Base-by-base conservation (phyloP, 495 filamentous ascomycete species). In the Mytilinidion resinicola region DNA sequence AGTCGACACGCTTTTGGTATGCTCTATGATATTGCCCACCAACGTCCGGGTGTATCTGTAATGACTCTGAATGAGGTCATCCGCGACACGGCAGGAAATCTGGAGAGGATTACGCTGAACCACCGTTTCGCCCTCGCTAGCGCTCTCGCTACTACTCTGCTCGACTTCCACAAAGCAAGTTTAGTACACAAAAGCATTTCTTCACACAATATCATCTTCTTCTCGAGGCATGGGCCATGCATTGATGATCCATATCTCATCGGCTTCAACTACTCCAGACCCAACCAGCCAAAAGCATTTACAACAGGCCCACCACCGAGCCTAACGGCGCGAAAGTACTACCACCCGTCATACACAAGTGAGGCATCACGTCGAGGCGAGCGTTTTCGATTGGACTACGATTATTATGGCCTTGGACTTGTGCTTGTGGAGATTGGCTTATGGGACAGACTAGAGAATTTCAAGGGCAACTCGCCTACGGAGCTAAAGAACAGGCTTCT, bases 171-270 rank as follows among this genome's bases (percentile, higher is more conserved):
- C 39, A 67, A 73, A 0, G 73, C 79, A 1, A 75, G 77, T 36
- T 82, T 77, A 78, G 57, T 81, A 11, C 80, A 81, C 67, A 82
- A 82, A 63, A 74, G 76, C 1, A 55, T 82, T 1, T 71, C 76
- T 14, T 75, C 72, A 33, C 68, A 76, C n/a, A 79, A 77, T 48
- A 67, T 82, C n/a, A 38, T 81, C 9, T 80, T 82, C 64, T 67
- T 46, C 15, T 6, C 42, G 80, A 53, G 10, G 8, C 8, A 51
- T 61, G 42, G 59, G 63, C 3, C 36, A 57, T 17, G 7, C 7
- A 11, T 46, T 17, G 30, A 37, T 14, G 53, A 59, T 33, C 77
- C 77, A 0, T 77, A 71, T 47, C 62, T 82, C 9, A 73, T 73
- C 0, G 79, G 79, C 1, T 80, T 80, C 53, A 78, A 80, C 59